Evolutionary conservation across 78 protist species (phyloP), one percentile per base, ranked within the genome.

Genomic region (Guillardia theta): DNA sequence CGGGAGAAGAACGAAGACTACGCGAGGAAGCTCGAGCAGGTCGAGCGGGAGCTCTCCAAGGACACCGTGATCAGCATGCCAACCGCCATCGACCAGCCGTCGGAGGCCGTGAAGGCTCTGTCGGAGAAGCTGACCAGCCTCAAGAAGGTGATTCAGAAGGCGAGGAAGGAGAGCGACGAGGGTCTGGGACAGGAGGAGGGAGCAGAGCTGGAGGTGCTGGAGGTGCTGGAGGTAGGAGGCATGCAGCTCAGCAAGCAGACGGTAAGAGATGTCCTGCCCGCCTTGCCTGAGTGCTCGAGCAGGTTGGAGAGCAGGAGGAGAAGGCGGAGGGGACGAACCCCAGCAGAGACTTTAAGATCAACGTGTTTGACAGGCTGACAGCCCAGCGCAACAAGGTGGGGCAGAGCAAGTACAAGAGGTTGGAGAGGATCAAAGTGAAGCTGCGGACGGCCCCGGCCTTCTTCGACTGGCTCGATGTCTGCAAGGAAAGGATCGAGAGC

Each of bases 371-470:
- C 44, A 46, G 90, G 53, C 90, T 78, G 53, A 78, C 90, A 4
- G 18, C 90, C 48, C 50, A 78, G 90, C 90, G 90, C 50, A 78
- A 78, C 9, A 37, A 43, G 90, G 90, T 78, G 47, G 90, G 44
- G 45, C 90, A 78, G 48, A n/a, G 44, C 90, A 78, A 78, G 90
- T 78, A 78, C 90, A 78, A 78, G 90, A n/a, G 33, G 44, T 22
- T 78, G 24, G 44, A n/a, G 33, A 37, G 18, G 43, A 18, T 78
- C 44, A 6, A 30, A 18, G 21, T 24, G 41, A 46, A 50, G 37
- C 10, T 78, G 33, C 10, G 10, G 43, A 78, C 44, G 48, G 53
- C 30, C 43, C 90, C 90, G 24, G 90, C 39, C 90, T 78, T 43
- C 90, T 24, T 43, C 50, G 90, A 78, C 50, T 78, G 90, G 90